phyloP scores from a whole-genome alignment of 345 rosid species.

The Brassica cretica region DNA sequence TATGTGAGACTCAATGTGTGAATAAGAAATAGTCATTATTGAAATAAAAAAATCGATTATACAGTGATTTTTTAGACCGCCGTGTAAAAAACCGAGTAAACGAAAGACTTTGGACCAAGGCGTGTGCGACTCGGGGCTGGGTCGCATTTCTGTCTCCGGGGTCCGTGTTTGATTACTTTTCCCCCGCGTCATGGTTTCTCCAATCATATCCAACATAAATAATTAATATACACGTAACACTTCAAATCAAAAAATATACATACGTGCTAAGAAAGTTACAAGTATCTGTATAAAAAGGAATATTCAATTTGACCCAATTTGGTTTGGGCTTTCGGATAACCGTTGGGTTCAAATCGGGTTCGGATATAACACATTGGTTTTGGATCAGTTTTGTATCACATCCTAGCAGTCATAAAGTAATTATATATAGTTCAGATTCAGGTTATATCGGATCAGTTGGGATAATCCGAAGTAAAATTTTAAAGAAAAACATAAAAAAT shows the following conservation, averaged over 20 bases:
- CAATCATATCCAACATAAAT: not conserved
- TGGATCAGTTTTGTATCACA: no score
- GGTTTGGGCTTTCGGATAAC: no score
- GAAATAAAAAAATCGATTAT: not conserved
- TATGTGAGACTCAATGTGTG: constrained; percentile 19
- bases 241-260: not conserved
- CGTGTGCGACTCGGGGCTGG: constrained; percentile 28
- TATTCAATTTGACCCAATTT: constrained; percentile 1
- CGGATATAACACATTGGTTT: no score
- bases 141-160: constrained; percentile 13
- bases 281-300: not conserved
- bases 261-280: not conserved
- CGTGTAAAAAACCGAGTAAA: constrained; percentile 19
- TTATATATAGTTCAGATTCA: no score
- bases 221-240: not conserved
- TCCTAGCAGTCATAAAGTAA: no score
- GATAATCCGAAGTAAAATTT: no score
- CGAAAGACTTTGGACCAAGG: constrained; percentile 26
- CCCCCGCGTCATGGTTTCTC: constrained; percentile 26
- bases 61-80: not conserved
- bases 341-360: no score
- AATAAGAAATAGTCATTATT: constrained; percentile 24
- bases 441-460: no score
- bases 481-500: no score
- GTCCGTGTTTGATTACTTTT: constrained; percentile 41